Percentiles rank a stretch among this genome's conserved stretches.
phyloP scores from a whole-genome alignment of 352 stramenopile genomes.

The Phytophthora lateralis region DNA sequence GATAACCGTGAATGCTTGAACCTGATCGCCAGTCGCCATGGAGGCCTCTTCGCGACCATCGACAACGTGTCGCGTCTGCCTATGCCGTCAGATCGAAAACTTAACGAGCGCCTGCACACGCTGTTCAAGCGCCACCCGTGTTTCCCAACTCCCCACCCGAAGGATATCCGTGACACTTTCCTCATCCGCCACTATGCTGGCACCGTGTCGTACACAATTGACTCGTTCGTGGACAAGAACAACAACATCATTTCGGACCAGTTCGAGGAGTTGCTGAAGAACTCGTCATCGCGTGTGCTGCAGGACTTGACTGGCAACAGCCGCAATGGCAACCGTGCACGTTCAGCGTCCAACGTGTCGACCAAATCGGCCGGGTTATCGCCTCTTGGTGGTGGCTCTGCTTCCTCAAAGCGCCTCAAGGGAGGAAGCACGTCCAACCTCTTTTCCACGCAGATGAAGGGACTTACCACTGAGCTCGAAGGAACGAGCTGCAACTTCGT shows the following conservation, averaged over 20 bases:
- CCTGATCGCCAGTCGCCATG: conserved; percentile 81
- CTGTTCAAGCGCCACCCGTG: conserved; percentile 82
- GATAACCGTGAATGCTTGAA: conserved; percentile 89
- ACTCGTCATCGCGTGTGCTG: conserved; percentile 70
- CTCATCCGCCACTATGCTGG: conserved; percentile 87
- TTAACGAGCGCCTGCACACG: conserved; percentile 85
- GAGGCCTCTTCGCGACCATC: conserved; percentile 85
- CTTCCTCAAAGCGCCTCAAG: conserved; percentile 65
- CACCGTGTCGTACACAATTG: conserved; percentile 84
- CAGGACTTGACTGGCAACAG: conserved; percentile 69
- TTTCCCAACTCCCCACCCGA: conserved; percentile 87
- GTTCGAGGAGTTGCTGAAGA: conserved; percentile 87
- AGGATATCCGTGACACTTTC: conserved; percentile 86
- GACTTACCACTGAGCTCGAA: conserved; percentile 80
- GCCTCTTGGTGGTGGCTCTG: conserved; percentile 40
- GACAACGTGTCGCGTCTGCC: conserved; percentile 87
- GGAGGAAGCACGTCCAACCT: conserved; percentile 71
- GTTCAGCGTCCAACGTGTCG: conserved; percentile 53
- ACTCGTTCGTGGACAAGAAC: conserved; percentile 91
- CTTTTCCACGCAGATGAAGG: conserved; percentile 87
- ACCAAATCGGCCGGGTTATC: conserved; percentile 46
- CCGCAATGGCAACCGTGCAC: conserved; percentile 38
- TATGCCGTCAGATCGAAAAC: conserved; percentile 86
- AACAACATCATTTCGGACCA: conserved; percentile 92
- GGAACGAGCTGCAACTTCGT: conserved; percentile 94